Evolutionary conservation across 345 rosid species (phyloP).

Genomic region (Melaleuca alternifolia): DNA sequence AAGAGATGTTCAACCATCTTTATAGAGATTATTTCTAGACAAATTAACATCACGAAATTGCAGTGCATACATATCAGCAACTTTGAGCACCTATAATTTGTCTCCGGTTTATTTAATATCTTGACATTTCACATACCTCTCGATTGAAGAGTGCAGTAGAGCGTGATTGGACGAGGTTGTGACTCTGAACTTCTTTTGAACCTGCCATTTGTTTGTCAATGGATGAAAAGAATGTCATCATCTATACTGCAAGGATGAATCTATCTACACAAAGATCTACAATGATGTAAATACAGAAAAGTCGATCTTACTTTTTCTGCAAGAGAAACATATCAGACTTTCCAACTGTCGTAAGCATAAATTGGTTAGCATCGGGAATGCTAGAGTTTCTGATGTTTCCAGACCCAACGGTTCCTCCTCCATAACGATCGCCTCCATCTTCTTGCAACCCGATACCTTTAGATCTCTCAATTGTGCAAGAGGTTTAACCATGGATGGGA

Average conservation of each 20-base stretch:
- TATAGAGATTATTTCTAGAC: not conserved
- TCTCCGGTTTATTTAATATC: too few species aligned
- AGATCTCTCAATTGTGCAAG: not conserved
- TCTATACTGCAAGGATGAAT: too few species aligned
- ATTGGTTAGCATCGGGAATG: not conserved
- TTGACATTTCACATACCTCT: not conserved
- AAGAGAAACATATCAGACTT: not conserved
- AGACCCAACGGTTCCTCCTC: not conserved
- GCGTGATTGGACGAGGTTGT: not conserved
- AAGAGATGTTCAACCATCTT: not conserved
- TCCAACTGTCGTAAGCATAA: rapidly evolving
- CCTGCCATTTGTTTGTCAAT: not conserved
- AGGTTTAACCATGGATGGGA: not conserved
- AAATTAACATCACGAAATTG: not conserved
- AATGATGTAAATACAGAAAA: not conserved
- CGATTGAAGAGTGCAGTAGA: not conserved
- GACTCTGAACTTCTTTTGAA: not conserved
- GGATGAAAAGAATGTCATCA: not conserved
- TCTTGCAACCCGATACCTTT: rapidly evolving
- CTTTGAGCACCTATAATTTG: not conserved
- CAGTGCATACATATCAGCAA: not conserved
- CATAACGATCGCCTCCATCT: not conserved
- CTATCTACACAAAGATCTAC: not conserved
- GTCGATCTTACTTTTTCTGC: not conserved
- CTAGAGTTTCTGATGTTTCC: not conserved